Conservation (phyloP, 805 yeast species). For the Starmerella powellii region DNA sequence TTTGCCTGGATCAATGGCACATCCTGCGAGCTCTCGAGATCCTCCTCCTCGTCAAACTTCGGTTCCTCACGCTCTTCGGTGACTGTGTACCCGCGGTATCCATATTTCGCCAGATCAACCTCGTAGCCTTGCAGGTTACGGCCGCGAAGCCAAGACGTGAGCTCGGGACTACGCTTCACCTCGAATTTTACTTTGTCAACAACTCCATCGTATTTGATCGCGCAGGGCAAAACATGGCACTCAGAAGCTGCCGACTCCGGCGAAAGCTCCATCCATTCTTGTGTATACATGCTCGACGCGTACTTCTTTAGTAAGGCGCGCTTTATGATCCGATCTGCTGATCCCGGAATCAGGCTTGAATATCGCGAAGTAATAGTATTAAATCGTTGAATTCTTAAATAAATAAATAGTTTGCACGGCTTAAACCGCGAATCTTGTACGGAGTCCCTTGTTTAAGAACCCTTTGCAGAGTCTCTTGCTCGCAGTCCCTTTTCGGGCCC, state of each 20-base stretch:
- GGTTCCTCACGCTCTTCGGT: slow-evolving; percentile 14
- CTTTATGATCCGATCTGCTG: not conserved
- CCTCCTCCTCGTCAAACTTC: slow-evolving; percentile 13
- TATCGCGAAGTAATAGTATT: too few relatives aligned
- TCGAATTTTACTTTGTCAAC: slow-evolving; percentile 15
- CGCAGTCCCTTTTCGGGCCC: too few relatives aligned
- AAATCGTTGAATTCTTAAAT: too few relatives aligned
- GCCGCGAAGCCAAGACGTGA: slow-evolving; percentile 18
- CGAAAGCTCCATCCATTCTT: slow-evolving; percentile 3
- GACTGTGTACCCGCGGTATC: slow-evolving; percentile 17
- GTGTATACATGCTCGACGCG: slow-evolving; percentile 1
- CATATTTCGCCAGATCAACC: slow-evolving; percentile 14
- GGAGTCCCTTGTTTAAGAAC: too few relatives aligned
- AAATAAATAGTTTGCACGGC: too few relatives aligned
- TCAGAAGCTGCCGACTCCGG: not conserved
- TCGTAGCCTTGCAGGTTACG: slow-evolving; percentile 17
- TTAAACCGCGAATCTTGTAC: too few relatives aligned
- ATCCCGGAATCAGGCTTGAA: too few relatives aligned
- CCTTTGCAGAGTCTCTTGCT: too few relatives aligned
- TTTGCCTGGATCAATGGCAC: not conserved
- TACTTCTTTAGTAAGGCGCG: too few relatives aligned
- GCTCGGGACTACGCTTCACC: not conserved
- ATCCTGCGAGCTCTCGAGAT: not conserved
- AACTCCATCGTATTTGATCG: slow-evolving; percentile 13
- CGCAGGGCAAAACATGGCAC: slow-evolving; percentile 21